Percentiles rank a stretch among this genome's conserved stretches.
These are phyloP conservation scores for Vitis hybrid DNA, from an alignment of 177 flowering plant species.

Conservation along the genomic window DNA sequence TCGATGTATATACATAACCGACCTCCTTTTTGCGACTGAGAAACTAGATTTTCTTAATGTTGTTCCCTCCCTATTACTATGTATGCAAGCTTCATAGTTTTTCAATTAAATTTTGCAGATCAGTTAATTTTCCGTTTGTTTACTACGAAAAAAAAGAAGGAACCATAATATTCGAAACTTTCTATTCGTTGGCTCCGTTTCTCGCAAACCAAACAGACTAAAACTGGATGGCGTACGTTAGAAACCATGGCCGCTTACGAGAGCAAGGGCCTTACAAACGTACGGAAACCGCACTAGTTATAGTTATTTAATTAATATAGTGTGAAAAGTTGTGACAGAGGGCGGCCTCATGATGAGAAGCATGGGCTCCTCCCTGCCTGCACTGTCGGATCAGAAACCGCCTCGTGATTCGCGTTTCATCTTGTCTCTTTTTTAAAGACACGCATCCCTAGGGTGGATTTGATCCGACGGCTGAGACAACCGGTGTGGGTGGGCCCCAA, in stretches of 20 bases:
- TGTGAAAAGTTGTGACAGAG: not conserved
- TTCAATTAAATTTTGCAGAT: not conserved
- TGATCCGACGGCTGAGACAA: not conserved
- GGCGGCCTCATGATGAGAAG: constrained; percentile 16
- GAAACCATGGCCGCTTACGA: too few relatives aligned
- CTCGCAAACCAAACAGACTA: too few relatives aligned
- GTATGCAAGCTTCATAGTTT: not conserved
- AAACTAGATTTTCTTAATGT: not conserved
- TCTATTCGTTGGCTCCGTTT: too few relatives aligned
- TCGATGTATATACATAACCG: not conserved
- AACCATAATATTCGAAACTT: not conserved
- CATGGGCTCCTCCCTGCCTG: constrained; percentile 13
- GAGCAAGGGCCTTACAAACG: not conserved
- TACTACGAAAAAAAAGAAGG: not conserved
- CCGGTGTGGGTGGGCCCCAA: not conserved
- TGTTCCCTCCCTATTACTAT: not conserved
- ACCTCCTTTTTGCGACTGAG: constrained; percentile 5
- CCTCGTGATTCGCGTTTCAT: constrained; percentile 9
- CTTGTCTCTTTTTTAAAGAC: not conserved
- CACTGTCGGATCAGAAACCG: not conserved
- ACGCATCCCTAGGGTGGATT: not conserved
- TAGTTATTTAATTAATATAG: not conserved
- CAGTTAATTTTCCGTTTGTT: not conserved
- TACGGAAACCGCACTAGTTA: not conserved
- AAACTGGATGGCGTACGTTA: too few relatives aligned